phyloP scores from a whole-genome alignment of 352 stramenopile species.

The Phytophthora quininea region DNA sequence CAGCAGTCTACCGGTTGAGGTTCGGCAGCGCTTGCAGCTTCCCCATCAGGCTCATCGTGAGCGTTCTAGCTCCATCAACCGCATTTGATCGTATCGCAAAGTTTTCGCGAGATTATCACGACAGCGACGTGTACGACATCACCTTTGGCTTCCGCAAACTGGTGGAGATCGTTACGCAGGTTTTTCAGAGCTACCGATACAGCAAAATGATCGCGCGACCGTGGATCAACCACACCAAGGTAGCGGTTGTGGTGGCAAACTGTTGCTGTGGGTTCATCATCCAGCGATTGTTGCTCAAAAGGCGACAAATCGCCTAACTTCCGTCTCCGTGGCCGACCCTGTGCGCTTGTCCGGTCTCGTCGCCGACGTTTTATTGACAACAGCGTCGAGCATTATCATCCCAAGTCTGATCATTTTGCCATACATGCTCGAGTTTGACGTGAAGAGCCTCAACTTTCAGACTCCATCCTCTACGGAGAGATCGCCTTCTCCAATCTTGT shows the following conservation, averaged over 20 bases:
- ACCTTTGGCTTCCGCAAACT: slow-evolving; percentile 42
- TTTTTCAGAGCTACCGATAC: slow-evolving; percentile 46
- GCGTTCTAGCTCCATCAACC: too few species aligned
- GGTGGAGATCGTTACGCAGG: slow-evolving; percentile 50
- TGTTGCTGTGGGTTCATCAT: slow-evolving; percentile 38
- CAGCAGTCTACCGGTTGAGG: background rate
- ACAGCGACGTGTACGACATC: slow-evolving; percentile 42
- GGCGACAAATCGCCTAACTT: background rate
- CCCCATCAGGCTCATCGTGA: too few species aligned
- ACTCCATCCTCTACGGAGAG: slow-evolving; percentile 47
- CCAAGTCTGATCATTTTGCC: slow-evolving; percentile 18
- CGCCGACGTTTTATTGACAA: slow-evolving; percentile 12
- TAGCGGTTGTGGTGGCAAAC: slow-evolving; percentile 48
- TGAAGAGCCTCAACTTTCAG: slow-evolving; percentile 38
- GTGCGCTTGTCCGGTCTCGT: slow-evolving; percentile 20
- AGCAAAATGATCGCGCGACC: slow-evolving; percentile 46
- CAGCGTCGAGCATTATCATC: slow-evolving; percentile 9
- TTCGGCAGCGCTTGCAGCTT: too few species aligned
- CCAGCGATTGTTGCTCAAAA: slow-evolving; percentile 10
- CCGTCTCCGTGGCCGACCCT: background rate
- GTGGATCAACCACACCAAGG: slow-evolving; percentile 60
- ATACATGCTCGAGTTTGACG: slow-evolving; percentile 35
- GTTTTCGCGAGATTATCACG: slow-evolving; percentile 1
- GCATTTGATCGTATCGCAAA: background rate
- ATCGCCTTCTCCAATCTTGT: slow-evolving; percentile 49